phyloP scores from a whole-genome alignment of 345 rosid genomes.

The Litchi chinensis region DNA sequence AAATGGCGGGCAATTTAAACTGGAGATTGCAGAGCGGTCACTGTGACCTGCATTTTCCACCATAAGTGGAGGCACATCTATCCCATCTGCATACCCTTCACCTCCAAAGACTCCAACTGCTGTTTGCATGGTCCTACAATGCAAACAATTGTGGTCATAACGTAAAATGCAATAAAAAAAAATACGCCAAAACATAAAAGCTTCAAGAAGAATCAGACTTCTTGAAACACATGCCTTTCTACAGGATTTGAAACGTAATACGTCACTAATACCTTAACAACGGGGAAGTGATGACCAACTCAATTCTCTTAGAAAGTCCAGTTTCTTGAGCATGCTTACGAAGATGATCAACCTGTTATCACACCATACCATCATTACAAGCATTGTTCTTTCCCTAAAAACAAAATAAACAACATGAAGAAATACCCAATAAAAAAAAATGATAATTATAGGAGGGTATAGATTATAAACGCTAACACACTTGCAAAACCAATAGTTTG shows the following conservation, averaged over 20 bases:
- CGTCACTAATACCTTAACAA: conserved; percentile 50
- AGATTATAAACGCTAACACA: not conserved
- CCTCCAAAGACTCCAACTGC: conserved; percentile 76
- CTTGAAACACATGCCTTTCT: not conserved
- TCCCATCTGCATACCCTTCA: conserved; percentile 44
- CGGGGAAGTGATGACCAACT: conserved; percentile 70
- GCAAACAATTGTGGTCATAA: conserved; percentile 5
- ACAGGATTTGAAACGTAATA: not conserved
- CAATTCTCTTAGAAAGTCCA: conserved; percentile 53
- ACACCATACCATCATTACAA: conserved; percentile 7
- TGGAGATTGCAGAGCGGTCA: conserved; percentile 51
- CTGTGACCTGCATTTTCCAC: conserved; percentile 54
- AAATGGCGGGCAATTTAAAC: conserved; percentile 59
- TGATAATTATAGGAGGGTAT: not conserved
- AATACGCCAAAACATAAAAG: not conserved
- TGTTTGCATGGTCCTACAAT: conserved; percentile 71
- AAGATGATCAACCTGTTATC: conserved; percentile 60
- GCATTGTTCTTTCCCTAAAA: not conserved
- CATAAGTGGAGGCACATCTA: conserved; percentile 53
- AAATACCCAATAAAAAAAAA: not conserved
- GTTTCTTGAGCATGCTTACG: conserved; percentile 59
- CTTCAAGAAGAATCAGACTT: not conserved
- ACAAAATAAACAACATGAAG: not conserved
- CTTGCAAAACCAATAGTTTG: not conserved
- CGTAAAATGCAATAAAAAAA: not conserved